Percentiles rank a stretch among this genome's conserved stretches.
Evolutionary conservation across 2,329 filamentous ascomycete species (phyloP).

Genomic region (Alternaria sp.): DNA sequence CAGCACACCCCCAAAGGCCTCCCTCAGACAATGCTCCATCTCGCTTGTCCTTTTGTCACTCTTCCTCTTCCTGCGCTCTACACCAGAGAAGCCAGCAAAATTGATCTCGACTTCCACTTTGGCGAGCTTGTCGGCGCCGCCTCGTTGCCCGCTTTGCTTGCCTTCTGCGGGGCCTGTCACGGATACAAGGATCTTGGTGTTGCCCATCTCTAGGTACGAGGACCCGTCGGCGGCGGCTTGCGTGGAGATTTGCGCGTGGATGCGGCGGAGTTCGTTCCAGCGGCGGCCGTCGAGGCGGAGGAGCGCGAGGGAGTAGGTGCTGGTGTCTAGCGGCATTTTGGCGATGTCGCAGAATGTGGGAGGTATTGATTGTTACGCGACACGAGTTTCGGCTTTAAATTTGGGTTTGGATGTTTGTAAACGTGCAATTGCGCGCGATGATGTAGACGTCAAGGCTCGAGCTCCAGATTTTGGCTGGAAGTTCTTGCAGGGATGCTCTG

Average conservation of each 20-base stretch:
- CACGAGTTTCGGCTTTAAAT: neutral
- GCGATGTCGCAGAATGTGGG: neutral
- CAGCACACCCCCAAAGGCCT: conserved; percentile 78
- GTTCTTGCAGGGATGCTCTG: conserved; percentile 5
- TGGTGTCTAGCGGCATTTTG: conserved; percentile 90
- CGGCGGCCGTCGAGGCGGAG: conserved; percentile 74
- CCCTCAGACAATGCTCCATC: conserved; percentile 79
- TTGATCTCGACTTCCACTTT: conserved; percentile 82
- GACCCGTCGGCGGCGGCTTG: conserved; percentile 93
- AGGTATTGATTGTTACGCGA: neutral
- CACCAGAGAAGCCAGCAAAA: conserved; percentile 85
- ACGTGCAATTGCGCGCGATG: conserved; percentile 4
- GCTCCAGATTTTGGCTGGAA: conserved; percentile 16
- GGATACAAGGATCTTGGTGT: conserved; percentile 95
- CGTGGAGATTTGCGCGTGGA: conserved; percentile 88
- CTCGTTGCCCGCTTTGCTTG: conserved; percentile 58
- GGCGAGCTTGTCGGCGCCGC: conserved; percentile 62
- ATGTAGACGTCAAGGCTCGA: conserved; percentile 8
- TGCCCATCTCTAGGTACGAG: conserved; percentile 94
- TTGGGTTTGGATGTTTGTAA: neutral
- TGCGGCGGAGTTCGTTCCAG: conserved; percentile 94
- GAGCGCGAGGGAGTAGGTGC: conserved; percentile 86
- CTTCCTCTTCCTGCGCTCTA: conserved; percentile 80
- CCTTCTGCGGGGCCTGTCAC: conserved; percentile 85
- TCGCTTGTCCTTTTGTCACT: conserved; percentile 76